Evolutionary conservation across 306 rosid genomes (phyloP).

Genomic region (Prunus kanzakura): DNA sequence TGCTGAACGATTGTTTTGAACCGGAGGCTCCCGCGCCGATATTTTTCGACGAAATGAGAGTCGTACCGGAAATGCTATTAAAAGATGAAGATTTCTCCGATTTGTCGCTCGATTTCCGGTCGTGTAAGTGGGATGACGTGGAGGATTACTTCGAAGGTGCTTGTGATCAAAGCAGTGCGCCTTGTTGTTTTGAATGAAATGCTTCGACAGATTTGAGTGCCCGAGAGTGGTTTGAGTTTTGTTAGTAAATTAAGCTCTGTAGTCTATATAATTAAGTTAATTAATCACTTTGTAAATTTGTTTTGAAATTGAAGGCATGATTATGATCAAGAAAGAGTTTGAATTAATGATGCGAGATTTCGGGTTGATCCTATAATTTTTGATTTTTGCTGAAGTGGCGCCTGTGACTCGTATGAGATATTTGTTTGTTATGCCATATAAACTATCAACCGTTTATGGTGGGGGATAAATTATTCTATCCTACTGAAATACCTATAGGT

Average conservation of each 20-base stretch:
- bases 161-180: not conserved
- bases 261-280: not conserved
- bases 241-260: not conserved
- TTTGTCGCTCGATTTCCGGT: constrained; percentile 35
- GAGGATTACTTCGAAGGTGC: constrained; percentile 54
- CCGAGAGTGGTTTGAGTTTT: not conserved
- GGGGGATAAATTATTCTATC: no score
- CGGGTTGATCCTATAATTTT: not conserved
- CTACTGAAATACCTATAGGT: no score
- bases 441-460: no score
- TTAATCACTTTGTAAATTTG: not conserved
- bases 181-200: not conserved
- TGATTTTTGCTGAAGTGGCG: not conserved
- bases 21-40: not conserved
- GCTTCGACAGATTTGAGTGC: not conserved
- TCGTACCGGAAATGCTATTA: constrained; percentile 1
- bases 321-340: no score
- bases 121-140: constrained; percentile 67
- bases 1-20: not conserved
- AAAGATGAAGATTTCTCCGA: constrained; percentile 26
- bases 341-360: not conserved
- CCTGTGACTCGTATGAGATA: no score
- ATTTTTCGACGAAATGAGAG: constrained; percentile 22
- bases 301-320: not conserved
- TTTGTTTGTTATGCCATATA: no score